Evolutionary conservation across 805 yeast genomes (phyloP), one percentile per base, ranked within the genome.

Genomic region (Cyberlindnera maritima): DNA sequence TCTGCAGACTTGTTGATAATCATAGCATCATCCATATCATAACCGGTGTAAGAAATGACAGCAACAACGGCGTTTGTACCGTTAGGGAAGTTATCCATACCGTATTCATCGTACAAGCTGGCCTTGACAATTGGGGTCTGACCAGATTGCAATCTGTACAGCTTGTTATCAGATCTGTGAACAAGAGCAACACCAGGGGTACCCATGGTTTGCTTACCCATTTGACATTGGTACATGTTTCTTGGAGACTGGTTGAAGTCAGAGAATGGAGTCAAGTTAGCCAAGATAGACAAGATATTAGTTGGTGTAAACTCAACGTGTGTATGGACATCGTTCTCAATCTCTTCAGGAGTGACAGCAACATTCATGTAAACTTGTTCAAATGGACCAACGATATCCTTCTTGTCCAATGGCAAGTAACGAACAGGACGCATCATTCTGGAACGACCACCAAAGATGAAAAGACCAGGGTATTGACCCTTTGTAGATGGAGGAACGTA

Each of bases 161-260:
- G 72, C 67, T 92, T 94, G 73, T 94, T 94, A 68, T 94, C 99
- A 1, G 96, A 86, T 68, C 99, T 80, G 67, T 90, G 96, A 38
- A 74, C 79, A 45, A 92, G 74, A 0, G 96, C 98, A 54, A 94
- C 96, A 71, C 98, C 98, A 9, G 99, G 99, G 4, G 99, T 94
- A 70, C 99, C 99, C 99, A 94, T 94, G 18, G 99, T 92, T 75
- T 94, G 99, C 73, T 94, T 94, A 81, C 97, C 98, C 99, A 94
- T 94, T 77, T 94, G 99, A 72, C 99, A 94, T 74, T 94, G 99
- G 68, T 94, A 94, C 98, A 94, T 94, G 68, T 94, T 94, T 81
- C 99, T 87, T 62, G 99, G 99, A 23, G 97, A 91, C 75, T 94
- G 99, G 70, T 94, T 94, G 75, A 94, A 94, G 68, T 94, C 99